These are phyloP conservation scores for Pythium graminicola DNA, from an alignment of 352 stramenopile species.

Conservation along the genomic window DNA sequence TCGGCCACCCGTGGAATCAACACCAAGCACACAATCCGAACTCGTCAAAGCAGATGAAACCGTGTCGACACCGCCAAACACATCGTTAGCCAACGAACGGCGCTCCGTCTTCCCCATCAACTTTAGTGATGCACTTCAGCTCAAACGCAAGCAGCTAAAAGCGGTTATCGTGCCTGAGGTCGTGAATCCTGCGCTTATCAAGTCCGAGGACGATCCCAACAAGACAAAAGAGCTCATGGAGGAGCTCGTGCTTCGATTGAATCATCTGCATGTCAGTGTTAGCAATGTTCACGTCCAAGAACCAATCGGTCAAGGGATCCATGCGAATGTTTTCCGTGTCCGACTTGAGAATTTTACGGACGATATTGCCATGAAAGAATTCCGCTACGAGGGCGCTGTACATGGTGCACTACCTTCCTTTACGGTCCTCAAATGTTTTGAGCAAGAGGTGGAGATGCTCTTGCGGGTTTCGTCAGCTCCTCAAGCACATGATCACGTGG, in stretches of 20 bases:
- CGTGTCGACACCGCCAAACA: neutral
- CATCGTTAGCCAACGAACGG: neutral
- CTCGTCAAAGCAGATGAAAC: neutral
- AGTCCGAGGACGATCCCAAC: neutral
- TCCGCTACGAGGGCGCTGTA: constrained; percentile 7
- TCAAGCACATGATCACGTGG: neutral
- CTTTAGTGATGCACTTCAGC: constrained; percentile 16
- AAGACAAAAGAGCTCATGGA: constrained; percentile 2
- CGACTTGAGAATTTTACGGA: neutral
- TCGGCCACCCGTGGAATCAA: neutral
- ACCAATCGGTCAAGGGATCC: constrained; percentile 16
- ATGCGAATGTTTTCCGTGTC: constrained; percentile 13
- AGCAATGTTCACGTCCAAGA: constrained; percentile 1
- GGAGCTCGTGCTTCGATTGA: neutral
- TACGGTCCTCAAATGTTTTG: constrained; percentile 12
- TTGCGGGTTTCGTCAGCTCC: neutral
- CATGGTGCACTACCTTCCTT: constrained; percentile 3
- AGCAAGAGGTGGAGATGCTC: constrained; percentile 20
- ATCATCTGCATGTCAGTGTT: neutral
- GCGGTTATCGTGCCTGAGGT: constrained; percentile 9
- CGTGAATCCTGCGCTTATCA: neutral
- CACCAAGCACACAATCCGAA: neutral
- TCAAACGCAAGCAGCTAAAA: constrained; percentile 21
- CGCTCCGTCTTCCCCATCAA: constrained; percentile 10
- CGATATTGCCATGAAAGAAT: constrained; percentile 23